Evolutionary conservation across 2,329 filamentous ascomycete species (phyloP), one percentile per base, ranked within the genome.

Genomic region (Hymenoscyphus linearis): DNA sequence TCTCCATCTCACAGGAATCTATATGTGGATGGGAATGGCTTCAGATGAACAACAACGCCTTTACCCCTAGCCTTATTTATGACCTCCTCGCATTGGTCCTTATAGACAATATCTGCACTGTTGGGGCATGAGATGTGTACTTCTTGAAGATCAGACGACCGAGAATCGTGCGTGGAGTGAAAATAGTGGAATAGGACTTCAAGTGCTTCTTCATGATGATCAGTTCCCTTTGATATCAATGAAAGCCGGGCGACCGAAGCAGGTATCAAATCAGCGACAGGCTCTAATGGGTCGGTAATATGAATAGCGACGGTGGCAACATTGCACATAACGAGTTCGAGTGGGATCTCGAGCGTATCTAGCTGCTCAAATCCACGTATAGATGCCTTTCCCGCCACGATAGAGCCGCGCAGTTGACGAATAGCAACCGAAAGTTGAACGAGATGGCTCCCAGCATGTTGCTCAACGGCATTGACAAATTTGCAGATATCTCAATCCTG

Each of bases 401-500:
- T 58, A 12, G 56, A 57, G 56, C 63, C 52, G 34, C 36, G 57
- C 47, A 61, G 40, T 57, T 63, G 56, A 25, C 9, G 7, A n/a
- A 63, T 58, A 12, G 34, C 16, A 18, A 63, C 27, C 12, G 61
- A 63, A 63, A 65, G 61, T 31, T 65, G 31, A 22, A 58, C 59
- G 10, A 64, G 52, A 44, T 62, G 55, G 14, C 53, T 60, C 52
- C 57, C 55, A 5, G 54, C 50, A 44, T 59, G 37, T 25, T 55
- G 59, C 53, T 52, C 59, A 60, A 65, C 40, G 27, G 59, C 59
- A 13, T 40, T 52, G 31, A 65, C 37, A 52, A 63, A 63, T 34
- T 62, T 60, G 61, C 59, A 63, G 52, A 64, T 62, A 27, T 64
- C 55, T 60, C 60, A 64, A 34, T 62, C 55, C n/a, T 57, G 55